phyloP scores from a whole-genome alignment of 2,329 filamentous ascomycete species.

The Lachnellula subtilissima region DNA sequence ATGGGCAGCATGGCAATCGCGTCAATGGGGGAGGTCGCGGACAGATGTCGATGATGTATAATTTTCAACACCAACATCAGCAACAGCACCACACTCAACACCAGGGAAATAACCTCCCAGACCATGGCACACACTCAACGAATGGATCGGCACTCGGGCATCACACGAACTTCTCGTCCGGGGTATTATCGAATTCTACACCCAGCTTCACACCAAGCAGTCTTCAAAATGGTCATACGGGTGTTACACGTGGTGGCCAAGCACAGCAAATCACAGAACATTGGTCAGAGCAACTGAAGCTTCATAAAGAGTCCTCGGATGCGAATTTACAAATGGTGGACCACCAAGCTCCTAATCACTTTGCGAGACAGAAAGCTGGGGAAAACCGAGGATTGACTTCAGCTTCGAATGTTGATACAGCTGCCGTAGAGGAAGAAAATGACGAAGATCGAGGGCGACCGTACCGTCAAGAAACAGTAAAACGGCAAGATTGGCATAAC shows the following conservation, averaged over 20 bases:
- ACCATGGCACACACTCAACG: constrained; percentile 49
- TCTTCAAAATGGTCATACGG: constrained; percentile 53
- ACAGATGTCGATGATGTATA: constrained; percentile 60
- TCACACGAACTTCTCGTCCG: constrained; percentile 58
- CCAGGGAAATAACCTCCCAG: constrained; percentile 55
- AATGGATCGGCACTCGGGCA: constrained; percentile 53
- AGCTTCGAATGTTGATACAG: constrained; percentile 41
- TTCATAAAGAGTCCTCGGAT: constrained; percentile 72
- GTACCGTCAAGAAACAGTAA: constrained; percentile 61
- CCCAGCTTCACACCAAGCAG: constrained; percentile 48
- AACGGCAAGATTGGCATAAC: constrained; percentile 83
- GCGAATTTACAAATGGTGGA: constrained; percentile 67
- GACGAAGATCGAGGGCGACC: constrained; percentile 51
- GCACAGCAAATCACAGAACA: constrained; percentile 57
- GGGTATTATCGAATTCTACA: constrained; percentile 60
- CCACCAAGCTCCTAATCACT: constrained; percentile 62
- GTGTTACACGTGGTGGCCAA: constrained; percentile 45
- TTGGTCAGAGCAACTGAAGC: constrained; percentile 82
- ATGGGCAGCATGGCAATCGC: constrained; percentile 64
- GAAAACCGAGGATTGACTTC: constrained; percentile 60
- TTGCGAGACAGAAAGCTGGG: constrained; percentile 65
- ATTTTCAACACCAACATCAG: constrained; percentile 56
- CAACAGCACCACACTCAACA: constrained; percentile 58
- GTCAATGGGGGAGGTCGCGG: constrained; percentile 65
- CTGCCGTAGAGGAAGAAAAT: constrained; percentile 46